These are phyloP conservation scores for Rhododendron mucronatum DNA, from an alignment of 148 eudicot genomes.

Conservation along the genomic window DNA sequence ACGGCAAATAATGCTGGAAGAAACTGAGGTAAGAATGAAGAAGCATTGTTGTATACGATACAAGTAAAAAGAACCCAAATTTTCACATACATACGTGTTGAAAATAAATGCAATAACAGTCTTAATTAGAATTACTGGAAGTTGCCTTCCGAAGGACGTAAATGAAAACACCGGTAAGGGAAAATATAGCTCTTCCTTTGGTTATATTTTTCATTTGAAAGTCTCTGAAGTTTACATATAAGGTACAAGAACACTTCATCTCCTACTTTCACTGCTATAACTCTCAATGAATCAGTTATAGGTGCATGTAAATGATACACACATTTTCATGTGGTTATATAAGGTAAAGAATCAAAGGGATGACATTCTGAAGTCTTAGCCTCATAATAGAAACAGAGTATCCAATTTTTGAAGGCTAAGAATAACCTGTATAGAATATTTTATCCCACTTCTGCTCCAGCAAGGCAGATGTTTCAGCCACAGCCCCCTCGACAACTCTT, in stretches of 20 bases:
- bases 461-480: constrained; percentile 60
- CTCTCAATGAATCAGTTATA: not conserved
- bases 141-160: not conserved
- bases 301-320: not conserved
- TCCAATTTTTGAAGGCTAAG: not conserved
- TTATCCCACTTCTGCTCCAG: constrained; percentile 93
- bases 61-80: not conserved
- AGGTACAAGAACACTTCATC: not conserved
- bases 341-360: not conserved
- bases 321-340: not conserved
- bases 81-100: not conserved
- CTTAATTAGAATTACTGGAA: not conserved
- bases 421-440: constrained; percentile 87
- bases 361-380: not conserved
- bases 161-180: not conserved
- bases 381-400: not conserved
- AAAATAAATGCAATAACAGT: too few species aligned
- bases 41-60: not conserved
- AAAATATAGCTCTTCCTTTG: not conserved
- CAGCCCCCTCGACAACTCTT: constrained; percentile 75
- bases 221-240: not conserved
- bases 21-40: not conserved
- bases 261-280: not conserved
- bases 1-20: not conserved
- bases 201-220: not conserved